Base-by-base conservation (phyloP, 164 flowering plant genomes). In the Vitis amurensis region DNA sequence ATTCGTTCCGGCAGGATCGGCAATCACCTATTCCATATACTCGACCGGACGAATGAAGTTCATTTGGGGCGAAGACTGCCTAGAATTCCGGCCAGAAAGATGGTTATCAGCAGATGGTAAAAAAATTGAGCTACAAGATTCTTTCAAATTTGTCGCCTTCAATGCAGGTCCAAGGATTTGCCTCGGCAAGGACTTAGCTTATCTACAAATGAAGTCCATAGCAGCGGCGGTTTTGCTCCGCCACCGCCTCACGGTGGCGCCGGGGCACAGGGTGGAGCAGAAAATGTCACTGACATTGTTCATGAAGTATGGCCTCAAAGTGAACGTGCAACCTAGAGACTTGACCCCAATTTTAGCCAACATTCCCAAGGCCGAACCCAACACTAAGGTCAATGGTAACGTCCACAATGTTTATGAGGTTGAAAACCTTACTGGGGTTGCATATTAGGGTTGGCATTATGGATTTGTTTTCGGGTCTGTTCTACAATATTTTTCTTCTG, bases 251-350 rank as follows among this genome's bases (percentile, higher is more conserved):
- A 50, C 68, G 30, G 71, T 75, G 61, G 81, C 47, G 3, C 68
- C 76, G 7, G 81, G 78, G 29, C 81, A 78, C 68, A 59, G 55
- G 15, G 81, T 78, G 76, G 81, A 78, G 68, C 81, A 78, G 59
- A 78, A 78, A 47, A 78, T 78, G 78, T 78, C 81, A 9, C 49
- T 78, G 44, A 78, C 81, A 4, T 30, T 78, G 64, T 78, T 78
- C 68, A 78, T 78, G 81, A 78, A 78, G 66, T 65, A 74, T 61
- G 81, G 81, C 2, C 67, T 78, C 8, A 30, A 61, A 61, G 64
- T 78, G 1, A 10, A 78, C 23, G 73, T 78, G 55, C 73, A 75
- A 8, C 55, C 50, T 7, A 69, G 81, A 48, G 78, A 78, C 48
- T 64, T 78, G 64, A 74, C 47, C 61, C 73, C 67, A 11, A 11